phyloP scores from a whole-genome alignment of 2,329 filamentous ascomycete species.

The Stachybotrys chlorohalonatus region DNA sequence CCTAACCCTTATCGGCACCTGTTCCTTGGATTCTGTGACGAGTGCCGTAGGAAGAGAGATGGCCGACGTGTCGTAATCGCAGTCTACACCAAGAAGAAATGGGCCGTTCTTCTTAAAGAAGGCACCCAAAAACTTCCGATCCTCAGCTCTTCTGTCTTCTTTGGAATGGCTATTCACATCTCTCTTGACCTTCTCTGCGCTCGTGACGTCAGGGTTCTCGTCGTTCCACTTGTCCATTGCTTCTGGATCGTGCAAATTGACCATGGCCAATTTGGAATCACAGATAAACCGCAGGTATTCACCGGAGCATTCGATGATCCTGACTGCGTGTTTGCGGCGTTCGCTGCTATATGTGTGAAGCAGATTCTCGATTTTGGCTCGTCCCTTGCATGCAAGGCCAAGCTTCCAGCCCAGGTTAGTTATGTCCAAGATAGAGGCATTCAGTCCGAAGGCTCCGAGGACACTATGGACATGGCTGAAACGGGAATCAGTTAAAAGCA shows the following conservation, averaged over 20 bases:
- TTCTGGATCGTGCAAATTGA: constrained; percentile 8
- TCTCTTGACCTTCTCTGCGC: neutral
- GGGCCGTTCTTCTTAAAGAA: constrained; percentile 16
- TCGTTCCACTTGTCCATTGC: constrained; percentile 1
- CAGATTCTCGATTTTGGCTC: constrained; percentile 11
- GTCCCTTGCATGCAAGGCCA: constrained; percentile 12
- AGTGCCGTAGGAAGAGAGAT: constrained; percentile 3
- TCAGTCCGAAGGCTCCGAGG: constrained; percentile 25
- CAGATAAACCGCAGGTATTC: constrained; percentile 10
- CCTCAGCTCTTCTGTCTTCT: neutral
- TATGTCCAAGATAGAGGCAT: constrained; percentile 24
- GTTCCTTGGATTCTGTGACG: neutral
- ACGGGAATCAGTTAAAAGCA: neutral
- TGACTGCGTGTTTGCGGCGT: constrained; percentile 11
- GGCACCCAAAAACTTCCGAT: constrained; percentile 10
- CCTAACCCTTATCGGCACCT: constrained; percentile 5
- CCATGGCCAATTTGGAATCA: constrained; percentile 10
- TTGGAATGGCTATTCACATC: neutral
- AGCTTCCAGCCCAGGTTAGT: constrained; percentile 26
- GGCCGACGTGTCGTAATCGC: constrained; percentile 10
- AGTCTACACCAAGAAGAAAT: constrained; percentile 18
- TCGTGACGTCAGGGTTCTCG: neutral
- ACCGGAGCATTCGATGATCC: constrained; percentile 3
- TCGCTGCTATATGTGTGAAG: constrained; percentile 21
- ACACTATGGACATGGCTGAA: constrained; percentile 22